phyloP scores from a whole-genome alignment of 192 early-diverging fungal genomes.

The Coemansia aciculifera region DNA sequence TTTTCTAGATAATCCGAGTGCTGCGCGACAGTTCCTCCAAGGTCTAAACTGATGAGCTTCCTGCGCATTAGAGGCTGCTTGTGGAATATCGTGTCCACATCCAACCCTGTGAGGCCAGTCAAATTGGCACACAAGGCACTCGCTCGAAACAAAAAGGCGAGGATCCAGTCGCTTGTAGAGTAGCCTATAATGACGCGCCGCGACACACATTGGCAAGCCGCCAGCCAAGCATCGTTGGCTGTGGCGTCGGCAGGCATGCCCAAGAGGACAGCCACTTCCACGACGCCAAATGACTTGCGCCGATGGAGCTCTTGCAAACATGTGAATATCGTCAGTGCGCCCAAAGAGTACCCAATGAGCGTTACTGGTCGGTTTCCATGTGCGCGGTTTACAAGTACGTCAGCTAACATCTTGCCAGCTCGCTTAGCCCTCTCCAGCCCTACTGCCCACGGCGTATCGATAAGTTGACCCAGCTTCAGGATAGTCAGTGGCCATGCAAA shows the following conservation, averaged over 20 bases:
- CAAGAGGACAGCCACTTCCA: conserved; percentile 70
- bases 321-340: conserved; percentile 67
- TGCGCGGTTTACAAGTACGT: conserved; percentile 43
- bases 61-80: conserved; percentile 30
- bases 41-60: conserved; percentile 34
- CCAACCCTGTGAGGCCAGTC: conserved; percentile 44
- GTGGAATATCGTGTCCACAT: conserved; percentile 22
- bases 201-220: conserved; percentile 58
- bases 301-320: conserved; percentile 65
- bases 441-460: conserved; percentile 73
- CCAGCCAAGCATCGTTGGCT: conserved; percentile 58
- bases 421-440: conserved; percentile 65
- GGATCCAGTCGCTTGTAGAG: conserved; percentile 63
- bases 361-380: conserved; percentile 67
- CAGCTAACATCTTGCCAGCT: conserved; percentile 61
- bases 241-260: conserved; percentile 67
- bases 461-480: conserved; percentile 54
- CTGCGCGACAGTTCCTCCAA: conserved; percentile 23
- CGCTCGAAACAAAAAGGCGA: conserved; percentile 69
- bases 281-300: conserved; percentile 55
- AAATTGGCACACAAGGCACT: conserved; percentile 42
- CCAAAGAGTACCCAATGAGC: conserved; percentile 71
- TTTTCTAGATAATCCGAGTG: conserved; percentile 43
- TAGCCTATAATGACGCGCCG: conserved; percentile 69
- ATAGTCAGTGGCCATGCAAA: conserved; percentile 52